phyloP scores from a whole-genome alignment of 2,329 filamentous ascomycete species.

The Cucurbitaria berberidis region DNA sequence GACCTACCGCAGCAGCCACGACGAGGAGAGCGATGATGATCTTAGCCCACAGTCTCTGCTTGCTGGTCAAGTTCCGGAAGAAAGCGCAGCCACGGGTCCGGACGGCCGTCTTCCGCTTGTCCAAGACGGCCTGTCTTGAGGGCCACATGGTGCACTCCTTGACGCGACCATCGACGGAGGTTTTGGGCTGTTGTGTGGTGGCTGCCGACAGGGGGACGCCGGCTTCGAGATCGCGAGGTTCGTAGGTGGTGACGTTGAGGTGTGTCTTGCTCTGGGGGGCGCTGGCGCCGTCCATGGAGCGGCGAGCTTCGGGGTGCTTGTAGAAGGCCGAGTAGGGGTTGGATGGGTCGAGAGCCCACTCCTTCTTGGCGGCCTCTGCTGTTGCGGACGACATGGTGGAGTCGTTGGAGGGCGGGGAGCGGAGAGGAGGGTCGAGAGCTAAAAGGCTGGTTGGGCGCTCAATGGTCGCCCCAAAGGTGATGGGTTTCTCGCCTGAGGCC shows the following conservation, averaged over 20 bases:
- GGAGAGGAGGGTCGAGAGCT: constrained; percentile 26
- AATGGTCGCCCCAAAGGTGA: constrained; percentile 54
- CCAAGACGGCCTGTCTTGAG: constrained; percentile 54
- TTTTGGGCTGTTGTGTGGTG: constrained; percentile 50
- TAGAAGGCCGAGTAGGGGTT: constrained; percentile 57
- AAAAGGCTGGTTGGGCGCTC: constrained; percentile 34
- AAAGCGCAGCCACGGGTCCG: constrained; percentile 48
- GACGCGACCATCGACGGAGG: constrained; percentile 49
- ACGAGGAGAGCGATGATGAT: constrained; percentile 54
- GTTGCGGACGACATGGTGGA: constrained; percentile 42
- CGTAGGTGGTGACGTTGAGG: constrained; percentile 39
- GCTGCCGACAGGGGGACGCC: constrained; percentile 44
- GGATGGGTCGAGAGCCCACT: constrained; percentile 41
- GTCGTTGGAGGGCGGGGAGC: constrained; percentile 42
- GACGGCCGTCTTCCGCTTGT: constrained; percentile 50
- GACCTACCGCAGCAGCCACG: constrained; percentile 54
- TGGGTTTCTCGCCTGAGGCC: constrained; percentile 39
- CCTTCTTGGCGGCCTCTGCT: constrained; percentile 40
- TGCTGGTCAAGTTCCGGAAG: constrained; percentile 51
- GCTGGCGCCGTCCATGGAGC: constrained; percentile 47
- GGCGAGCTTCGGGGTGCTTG: constrained; percentile 52
- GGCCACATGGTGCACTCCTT: constrained; percentile 62
- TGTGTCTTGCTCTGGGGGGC: constrained; percentile 39
- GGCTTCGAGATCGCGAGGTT: constrained; percentile 49
- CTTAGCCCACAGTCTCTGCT: constrained; percentile 54